Evolutionary conservation across 768 basidiomycete species (phyloP), one percentile per base, ranked within the genome.

Genomic region (Calocera cornea): DNA sequence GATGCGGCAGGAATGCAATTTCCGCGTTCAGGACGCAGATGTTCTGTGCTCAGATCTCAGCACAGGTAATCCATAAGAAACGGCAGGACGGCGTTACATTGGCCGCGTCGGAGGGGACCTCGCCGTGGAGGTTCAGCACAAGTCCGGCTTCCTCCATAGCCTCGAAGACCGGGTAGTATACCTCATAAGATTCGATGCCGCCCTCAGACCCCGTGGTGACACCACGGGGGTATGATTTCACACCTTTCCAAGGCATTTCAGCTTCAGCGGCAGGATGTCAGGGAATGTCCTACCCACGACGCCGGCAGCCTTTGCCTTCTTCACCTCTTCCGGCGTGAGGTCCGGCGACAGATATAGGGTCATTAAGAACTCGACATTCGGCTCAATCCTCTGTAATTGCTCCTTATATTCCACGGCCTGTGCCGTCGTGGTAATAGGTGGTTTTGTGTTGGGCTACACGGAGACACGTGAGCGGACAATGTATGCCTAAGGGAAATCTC

Each of bases 191-290:
- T 76, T 98, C 95, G 71, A 98, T 95, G 7, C 97, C 97, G 36
- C 90, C 87, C 68, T 94, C 92, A 14, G 92, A 95, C 76, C 97
- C 95, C 38, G 97, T 99, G 27, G 97, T 99, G 2, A 99, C 95
- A 11, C 97, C 97, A 69, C 91, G 83, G 63, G 97, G 97, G 76
- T 99, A 99, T 17, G 91, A 94, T 78, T 99, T 98, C 72, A 99
- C 92, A 41, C 95, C 84, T 81, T 64, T 27, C 49, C 49, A 40
- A 68, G 40, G 22, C 29, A 34, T 33, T 44, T 29, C 16, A 63
- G 66, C 33, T 11, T 24, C 54, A 63, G 50, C 34, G 31, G 19
- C 40, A 16, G 40, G 29, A 2, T 8, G 12, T 16, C n/a, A 63
- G 24, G 44, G 41, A 29, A 22, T 27, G 22, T 66, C 66, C 17